phyloP scores from a whole-genome alignment of 2,329 filamentous ascomycete genomes.

The Beauveria varroae region DNA sequence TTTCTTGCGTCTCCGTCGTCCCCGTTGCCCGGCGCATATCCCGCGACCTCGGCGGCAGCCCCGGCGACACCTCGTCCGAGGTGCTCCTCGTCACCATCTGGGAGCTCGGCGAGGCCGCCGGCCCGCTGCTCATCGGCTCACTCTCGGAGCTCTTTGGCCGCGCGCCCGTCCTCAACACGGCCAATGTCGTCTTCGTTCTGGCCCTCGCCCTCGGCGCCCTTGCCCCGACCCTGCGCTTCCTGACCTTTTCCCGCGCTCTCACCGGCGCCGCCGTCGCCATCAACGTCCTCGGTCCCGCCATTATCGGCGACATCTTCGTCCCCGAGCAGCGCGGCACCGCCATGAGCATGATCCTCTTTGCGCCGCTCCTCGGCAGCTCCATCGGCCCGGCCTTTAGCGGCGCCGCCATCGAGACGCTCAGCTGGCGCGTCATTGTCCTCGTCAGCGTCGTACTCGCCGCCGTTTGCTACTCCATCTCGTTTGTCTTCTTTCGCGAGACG shows the following conservation, averaged over 20 bases:
- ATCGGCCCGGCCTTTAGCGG: slow-evolving; percentile 49
- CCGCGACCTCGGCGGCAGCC: slow-evolving; percentile 33
- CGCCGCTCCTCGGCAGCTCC: slow-evolving; percentile 50
- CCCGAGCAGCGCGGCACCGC: slow-evolving; percentile 49
- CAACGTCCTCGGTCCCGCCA: slow-evolving; percentile 55
- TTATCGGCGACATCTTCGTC: slow-evolving; percentile 56
- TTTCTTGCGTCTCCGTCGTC: slow-evolving; percentile 49
- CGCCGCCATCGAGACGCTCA: slow-evolving; percentile 43
- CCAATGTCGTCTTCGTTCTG: slow-evolving; percentile 43
- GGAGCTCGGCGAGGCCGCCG: slow-evolving; percentile 58
- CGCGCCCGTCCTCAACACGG: slow-evolving; percentile 44
- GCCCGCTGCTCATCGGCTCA: slow-evolving; percentile 53
- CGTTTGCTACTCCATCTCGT: slow-evolving; percentile 41
- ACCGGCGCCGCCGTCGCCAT: slow-evolving; percentile 57
- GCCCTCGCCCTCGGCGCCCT: slow-evolving; percentile 41
- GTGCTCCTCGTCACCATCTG: slow-evolving; percentile 64
- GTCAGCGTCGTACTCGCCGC: slow-evolving; percentile 40
- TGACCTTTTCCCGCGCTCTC: slow-evolving; percentile 47
- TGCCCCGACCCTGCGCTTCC: slow-evolving; percentile 34
- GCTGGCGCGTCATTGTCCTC: slow-evolving; percentile 48
- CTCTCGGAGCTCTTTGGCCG: slow-evolving; percentile 54
- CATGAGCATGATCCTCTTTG: slow-evolving; percentile 49
- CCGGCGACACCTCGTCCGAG: slow-evolving; percentile 36
- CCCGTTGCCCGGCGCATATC: slow-evolving; percentile 46
- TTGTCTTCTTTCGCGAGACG: slow-evolving; percentile 50